Base-by-base conservation (phyloP, 345 rosid genomes). In the Rhizophora mangle region DNA sequence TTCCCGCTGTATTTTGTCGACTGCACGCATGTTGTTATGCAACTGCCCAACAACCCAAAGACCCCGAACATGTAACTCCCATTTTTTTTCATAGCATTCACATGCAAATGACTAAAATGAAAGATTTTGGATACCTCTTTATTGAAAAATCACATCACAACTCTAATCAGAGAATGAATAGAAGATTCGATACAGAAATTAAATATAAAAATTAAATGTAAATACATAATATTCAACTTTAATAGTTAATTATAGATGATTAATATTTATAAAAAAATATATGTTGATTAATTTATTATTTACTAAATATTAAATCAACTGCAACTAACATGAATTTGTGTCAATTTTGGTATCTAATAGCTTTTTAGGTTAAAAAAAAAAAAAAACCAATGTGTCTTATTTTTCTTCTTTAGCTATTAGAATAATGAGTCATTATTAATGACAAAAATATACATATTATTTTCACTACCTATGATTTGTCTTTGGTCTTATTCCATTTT, bases 1-100 rank as follows among this genome's bases (percentile, higher is more conserved):
- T 79, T 72, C 67, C 69, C 31, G 81, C 79, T 73, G 81, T 72
- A 53, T 64, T 79, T 81, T 75, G 86, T 80, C 82, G 46, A 76
- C 67, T 69, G 21, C 72, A 13, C 2, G 20, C 72, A 84, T 76
- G 82, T 51, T 79, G 72, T 79, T 70, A 63, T 75, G 49, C 59
- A 15, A 10, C 75, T 67, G 73, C 77, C 76, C 79, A 77, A 71
- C 77, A 56, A 76, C 83, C 82, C 11, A 54, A 65, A 34, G 39
- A 59, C 63, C 37, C 32, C 8, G 54, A 30, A 24, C 22, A 1
- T 21, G 63, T 43, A 2, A 2, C 27, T 57, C 4, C 39, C 6
- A 26, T 31, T 24, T 63, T 24, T 39, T 24, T 32, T 54, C 15
- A 67, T 60, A 61, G 60, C 73, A 75, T 51, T 5, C 2, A 34